Percentiles rank a stretch among this genome's conserved stretches.
Evolutionary conservation across 1,284 basidiomycete species (phyloP).

Genomic region (Phellinidium pouzarii): DNA sequence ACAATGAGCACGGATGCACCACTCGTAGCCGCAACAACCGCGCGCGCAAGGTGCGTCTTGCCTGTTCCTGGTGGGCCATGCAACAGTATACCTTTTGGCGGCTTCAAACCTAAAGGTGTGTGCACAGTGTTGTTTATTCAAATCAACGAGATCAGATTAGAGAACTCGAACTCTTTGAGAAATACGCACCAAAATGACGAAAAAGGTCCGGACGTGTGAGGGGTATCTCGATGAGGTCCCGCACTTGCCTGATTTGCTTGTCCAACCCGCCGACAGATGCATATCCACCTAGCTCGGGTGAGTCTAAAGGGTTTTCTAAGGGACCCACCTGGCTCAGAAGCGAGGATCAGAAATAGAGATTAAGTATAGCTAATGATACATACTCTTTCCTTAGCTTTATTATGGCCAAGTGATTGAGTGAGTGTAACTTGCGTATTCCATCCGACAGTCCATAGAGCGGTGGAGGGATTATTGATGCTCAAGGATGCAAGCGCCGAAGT

Average conservation of each 20-base stretch:
- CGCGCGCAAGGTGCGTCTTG: constrained; percentile 88
- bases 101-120: constrained; percentile 62
- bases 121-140: not conserved
- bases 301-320: constrained; percentile 31
- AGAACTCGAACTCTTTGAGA: too few relatives aligned
- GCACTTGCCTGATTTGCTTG: constrained; percentile 83
- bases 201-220: constrained; percentile 88
- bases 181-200: constrained; percentile 67
- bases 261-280: constrained; percentile 83
- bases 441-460: constrained; percentile 46
- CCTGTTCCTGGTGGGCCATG: constrained; percentile 94
- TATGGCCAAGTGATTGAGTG: constrained; percentile 27
- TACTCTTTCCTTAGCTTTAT: constrained; percentile 11
- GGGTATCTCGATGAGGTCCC: constrained; percentile 93
- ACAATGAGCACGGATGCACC: constrained; percentile 80
- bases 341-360: not conserved
- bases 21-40: constrained; percentile 76
- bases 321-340: not conserved
- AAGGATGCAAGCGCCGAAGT: constrained; percentile 36
- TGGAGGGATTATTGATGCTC: constrained; percentile 30
- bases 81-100: constrained; percentile 84
- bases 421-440: constrained; percentile 58
- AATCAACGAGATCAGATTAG: too few relatives aligned
- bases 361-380: constrained; percentile 14
- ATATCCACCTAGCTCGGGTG: constrained; percentile 47